phyloP scores from a whole-genome alignment of 768 basidiomycete species.

The Pulveroboletus sp. region DNA sequence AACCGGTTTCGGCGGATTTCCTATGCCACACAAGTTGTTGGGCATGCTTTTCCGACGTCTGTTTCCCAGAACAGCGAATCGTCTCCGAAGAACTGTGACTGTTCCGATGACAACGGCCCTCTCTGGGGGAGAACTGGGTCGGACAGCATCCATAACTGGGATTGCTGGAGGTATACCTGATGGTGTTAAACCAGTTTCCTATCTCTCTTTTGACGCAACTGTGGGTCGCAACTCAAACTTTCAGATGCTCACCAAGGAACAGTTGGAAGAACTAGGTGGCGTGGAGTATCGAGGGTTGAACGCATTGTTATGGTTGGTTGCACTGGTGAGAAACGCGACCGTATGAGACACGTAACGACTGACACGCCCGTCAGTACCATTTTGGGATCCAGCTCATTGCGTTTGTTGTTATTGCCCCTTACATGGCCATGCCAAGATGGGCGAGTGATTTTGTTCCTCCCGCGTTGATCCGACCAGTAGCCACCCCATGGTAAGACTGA shows the following conservation, averaged over 20 bases:
- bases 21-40: constrained; percentile 61
- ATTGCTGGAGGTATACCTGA: constrained; percentile 22
- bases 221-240: constrained; percentile 85
- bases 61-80: constrained; percentile 62
- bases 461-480: constrained; percentile 50
- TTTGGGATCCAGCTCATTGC: constrained; percentile 63
- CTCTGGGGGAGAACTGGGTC: constrained; percentile 27
- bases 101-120: constrained; percentile 70
- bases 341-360: neutral
- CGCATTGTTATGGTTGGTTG: constrained; percentile 78
- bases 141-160: constrained; percentile 20
- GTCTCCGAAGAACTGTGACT: constrained; percentile 68
- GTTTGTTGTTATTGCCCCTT: constrained; percentile 78
- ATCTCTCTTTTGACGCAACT: constrained; percentile 81
- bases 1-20: constrained; percentile 69
- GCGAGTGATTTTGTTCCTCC: constrained; percentile 57
- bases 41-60: constrained; percentile 47
- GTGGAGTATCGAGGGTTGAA: constrained; percentile 89
- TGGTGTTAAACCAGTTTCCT: constrained; percentile 61
- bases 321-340: constrained; percentile 47
- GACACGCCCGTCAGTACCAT: constrained; percentile 61
- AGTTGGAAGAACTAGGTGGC: constrained; percentile 89
- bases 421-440: constrained; percentile 66
- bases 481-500: constrained; percentile 59
- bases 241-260: constrained; percentile 66